Base-by-base conservation (phyloP, 768 basidiomycete genomes). In the Leucosporidium scottii region DNA sequence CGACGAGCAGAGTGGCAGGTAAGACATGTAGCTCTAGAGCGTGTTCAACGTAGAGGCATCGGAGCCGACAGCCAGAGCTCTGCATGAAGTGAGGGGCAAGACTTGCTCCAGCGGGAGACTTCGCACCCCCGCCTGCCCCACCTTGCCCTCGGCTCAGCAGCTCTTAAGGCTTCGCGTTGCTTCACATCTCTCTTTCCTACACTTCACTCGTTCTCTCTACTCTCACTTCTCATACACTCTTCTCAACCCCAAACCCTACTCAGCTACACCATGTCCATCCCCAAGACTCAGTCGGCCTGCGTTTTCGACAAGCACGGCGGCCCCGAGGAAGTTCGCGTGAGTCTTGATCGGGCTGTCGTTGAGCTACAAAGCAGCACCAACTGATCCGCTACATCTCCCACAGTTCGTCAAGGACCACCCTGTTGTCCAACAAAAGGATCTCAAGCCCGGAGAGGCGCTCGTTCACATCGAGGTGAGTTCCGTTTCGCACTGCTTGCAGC, bases 261-360 rank as follows among this genome's bases (percentile, higher is more conserved):
- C 31, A 59, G n/a, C n/a, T n/a, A 25, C 13, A 54, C 25, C 27
- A 18, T 54, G 21, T 44, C 50, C 61, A 49, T 77, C 65, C 76
- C 76, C 62, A 70, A 73, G 59, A 68, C 61, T 36, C 76, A 77
- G 53, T 58, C 51, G 15, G 75, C 75, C 48, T 67, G 64, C 51
- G 68, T 75, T 23, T 67, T 67, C 60, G 36, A 56, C 27, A 48
- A 53, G 20, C 59, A 63, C 27, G 44, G 36, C 51, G 61, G 61
- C n/a, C 61, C 61, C 27, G 20, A 54, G 50, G 28, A 28, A 23
- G 49, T 64, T 31, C 54, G 49, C 34, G 34, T 34, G 34, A 34
- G 34, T 34, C 34, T 34, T 10, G 10, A 10, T 34, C 5, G 34
- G 34, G 34, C 34, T 34, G 10, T 10, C 34, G 34, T 34, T 10